Percentiles rank a stretch among this genome's conserved stretches.
Evolutionary conservation across 768 basidiomycete genomes (phyloP).

Genomic region (Phanerochaete carnosa): DNA sequence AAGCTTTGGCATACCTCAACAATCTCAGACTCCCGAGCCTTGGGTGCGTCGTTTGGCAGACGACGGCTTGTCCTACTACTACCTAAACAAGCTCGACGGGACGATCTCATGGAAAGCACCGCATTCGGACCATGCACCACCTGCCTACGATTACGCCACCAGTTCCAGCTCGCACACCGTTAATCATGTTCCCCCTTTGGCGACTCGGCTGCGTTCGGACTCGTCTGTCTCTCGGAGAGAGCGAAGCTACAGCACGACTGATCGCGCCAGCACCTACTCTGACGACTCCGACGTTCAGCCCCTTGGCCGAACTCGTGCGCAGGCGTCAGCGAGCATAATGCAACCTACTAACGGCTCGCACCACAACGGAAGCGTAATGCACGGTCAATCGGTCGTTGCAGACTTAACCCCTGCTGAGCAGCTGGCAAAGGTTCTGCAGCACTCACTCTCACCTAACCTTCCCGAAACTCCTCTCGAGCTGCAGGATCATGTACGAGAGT

Average conservation of each 20-base stretch:
- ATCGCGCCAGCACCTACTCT: constrained; percentile 66
- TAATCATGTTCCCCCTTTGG: neutral
- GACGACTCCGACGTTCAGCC: constrained; percentile 77
- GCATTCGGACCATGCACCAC: neutral
- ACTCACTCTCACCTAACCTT: constrained; percentile 52
- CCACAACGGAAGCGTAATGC: constrained; percentile 3
- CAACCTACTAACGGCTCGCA: constrained; percentile 14
- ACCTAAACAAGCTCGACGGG: constrained; percentile 65
- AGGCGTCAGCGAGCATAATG: constrained; percentile 14
- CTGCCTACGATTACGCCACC: neutral
- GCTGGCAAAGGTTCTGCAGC: constrained; percentile 63
- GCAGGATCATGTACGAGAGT: constrained; percentile 50
- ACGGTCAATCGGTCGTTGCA: neutral
- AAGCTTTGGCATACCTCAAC: constrained; percentile 60
- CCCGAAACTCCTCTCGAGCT: constrained; percentile 62
- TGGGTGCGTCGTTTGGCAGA: constrained; percentile 50
- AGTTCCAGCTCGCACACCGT: neutral
- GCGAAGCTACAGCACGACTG: constrained; percentile 29
- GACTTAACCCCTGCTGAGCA: constrained; percentile 61
- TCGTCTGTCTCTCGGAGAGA: constrained; percentile 23
- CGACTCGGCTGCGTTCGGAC: constrained; percentile 10
- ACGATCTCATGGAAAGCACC: constrained; percentile 69
- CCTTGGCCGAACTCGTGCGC: constrained; percentile 23
- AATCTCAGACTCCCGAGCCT: constrained; percentile 68
- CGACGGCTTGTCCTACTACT: constrained; percentile 17